A percentile compares a stretch with the other conserved stretches of the same genome.
Evolutionary conservation across 176 grass and related monocot genomes (phyloP).

Genomic region (Raddia distichophylla): DNA sequence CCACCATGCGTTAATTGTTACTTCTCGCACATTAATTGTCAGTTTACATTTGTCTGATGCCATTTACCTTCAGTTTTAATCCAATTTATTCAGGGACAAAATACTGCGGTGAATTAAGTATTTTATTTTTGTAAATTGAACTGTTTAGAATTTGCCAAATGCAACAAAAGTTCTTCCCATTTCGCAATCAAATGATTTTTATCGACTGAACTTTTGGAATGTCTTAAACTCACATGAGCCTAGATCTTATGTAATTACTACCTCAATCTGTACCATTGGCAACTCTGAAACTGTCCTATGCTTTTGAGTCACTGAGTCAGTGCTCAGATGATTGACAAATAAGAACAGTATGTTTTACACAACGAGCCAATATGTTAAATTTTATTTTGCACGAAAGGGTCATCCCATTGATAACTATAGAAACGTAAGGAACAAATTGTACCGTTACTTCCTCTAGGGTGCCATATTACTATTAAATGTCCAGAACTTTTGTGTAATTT

Average conservation of each 20-base stretch:
- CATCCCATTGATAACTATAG: background rate
- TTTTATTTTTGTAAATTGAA: background rate
- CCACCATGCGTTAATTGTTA: background rate
- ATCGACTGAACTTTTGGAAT: background rate
- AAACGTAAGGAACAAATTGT: background rate
- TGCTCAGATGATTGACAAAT: background rate
- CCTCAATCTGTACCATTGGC: background rate
- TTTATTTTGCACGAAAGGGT: background rate
- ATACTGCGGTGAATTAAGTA: slow-evolving; percentile 10
- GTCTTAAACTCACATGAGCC: background rate
- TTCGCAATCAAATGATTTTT: slow-evolving; percentile 16
- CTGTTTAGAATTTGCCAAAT: background rate
- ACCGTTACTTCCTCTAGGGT: background rate
- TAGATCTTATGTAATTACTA: background rate
- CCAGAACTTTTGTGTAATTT: background rate
- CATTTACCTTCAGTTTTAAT: slow-evolving; percentile 1
- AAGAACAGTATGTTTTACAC: background rate
- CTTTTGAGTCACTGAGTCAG: background rate
- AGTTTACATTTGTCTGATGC: background rate
- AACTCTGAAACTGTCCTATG: background rate
- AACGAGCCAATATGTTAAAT: background rate
- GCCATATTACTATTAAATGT: slow-evolving; percentile 17
- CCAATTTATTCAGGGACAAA: slow-evolving; percentile 8
- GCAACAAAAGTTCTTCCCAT: slow-evolving; percentile 8
- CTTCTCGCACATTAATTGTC: slow-evolving; percentile 3